Evolutionary conservation across 768 basidiomycete species (phyloP).

Genomic region (Paxillus involutus): DNA sequence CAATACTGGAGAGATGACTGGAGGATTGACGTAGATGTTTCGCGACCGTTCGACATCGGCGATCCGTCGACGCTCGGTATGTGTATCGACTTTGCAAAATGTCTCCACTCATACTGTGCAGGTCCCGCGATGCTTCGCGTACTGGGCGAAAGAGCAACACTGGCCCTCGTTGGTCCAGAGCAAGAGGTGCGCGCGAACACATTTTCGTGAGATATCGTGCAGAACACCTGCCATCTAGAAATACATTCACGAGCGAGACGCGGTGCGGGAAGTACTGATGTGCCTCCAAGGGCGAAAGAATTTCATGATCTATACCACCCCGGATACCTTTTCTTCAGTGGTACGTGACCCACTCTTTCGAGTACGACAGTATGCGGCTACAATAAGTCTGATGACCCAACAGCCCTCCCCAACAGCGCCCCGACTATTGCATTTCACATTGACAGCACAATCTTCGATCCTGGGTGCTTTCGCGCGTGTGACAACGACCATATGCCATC

Average conservation of each 20-base stretch:
- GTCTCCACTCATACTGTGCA: slow-evolving; percentile 15
- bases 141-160: slow-evolving; percentile 36
- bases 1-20: slow-evolving; percentile 80
- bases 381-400: slow-evolving; percentile 1
- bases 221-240: slow-evolving; percentile 36
- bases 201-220: background rate
- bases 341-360: slow-evolving; percentile 14
- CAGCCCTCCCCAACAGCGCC: slow-evolving; percentile 57
- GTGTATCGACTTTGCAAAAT: slow-evolving; percentile 3
- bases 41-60: slow-evolving; percentile 56
- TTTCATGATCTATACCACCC: slow-evolving; percentile 45
- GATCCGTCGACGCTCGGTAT: slow-evolving; percentile 74
- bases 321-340: slow-evolving; percentile 33
- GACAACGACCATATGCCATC: slow-evolving; percentile 60
- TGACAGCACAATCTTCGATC: slow-evolving; percentile 64
- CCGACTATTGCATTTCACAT: slow-evolving; percentile 65
- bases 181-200: slow-evolving; percentile 37
- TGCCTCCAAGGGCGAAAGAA: slow-evolving; percentile 72
- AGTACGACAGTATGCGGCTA: background rate
- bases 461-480: slow-evolving; percentile 54
- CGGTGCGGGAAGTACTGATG: slow-evolving; percentile 76
- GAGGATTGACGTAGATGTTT: slow-evolving; percentile 45
- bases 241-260: slow-evolving; percentile 74
- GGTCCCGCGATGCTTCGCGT: slow-evolving; percentile 46
- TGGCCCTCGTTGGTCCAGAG: slow-evolving; percentile 40